Conservation (phyloP, 371 early-diverging fungal genomes). For the Mucor piriformis region DNA sequence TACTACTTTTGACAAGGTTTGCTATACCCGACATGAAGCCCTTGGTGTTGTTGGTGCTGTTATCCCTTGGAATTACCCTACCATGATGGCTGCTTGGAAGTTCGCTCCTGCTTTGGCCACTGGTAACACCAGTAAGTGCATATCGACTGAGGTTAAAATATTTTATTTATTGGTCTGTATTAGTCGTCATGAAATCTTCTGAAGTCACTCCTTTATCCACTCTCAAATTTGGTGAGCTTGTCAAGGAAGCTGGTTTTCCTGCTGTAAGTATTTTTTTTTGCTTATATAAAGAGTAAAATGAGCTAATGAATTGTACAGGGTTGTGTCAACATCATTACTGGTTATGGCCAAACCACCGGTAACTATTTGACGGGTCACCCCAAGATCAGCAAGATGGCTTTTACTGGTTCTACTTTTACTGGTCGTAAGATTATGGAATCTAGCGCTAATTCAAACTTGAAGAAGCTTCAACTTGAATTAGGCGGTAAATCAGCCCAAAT, state of each 20-base stretch:
- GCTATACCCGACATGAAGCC: conserved; percentile 79
- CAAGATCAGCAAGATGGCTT: conserved; percentile 60
- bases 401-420: conserved; percentile 63
- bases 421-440: conserved; percentile 60
- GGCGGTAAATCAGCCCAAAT: conserved; percentile 92
- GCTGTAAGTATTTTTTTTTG: conserved; percentile 32
- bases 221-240: conserved; percentile 50
- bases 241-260: conserved; percentile 50
- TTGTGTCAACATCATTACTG: conserved; percentile 72
- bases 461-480: conserved; percentile 82
- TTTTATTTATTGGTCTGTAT: background rate
- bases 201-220: conserved; percentile 59
- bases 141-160: background rate
- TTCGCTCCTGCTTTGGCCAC: conserved; percentile 84
- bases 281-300: background rate
- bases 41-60: conserved; percentile 77
- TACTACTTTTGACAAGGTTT: conserved; percentile 65
- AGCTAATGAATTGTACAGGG: conserved; percentile 38
- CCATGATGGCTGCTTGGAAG: conserved; percentile 82
- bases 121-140: conserved; percentile 60
- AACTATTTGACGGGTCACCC: conserved; percentile 37
- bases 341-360: conserved; percentile 46
- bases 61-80: conserved; percentile 60
- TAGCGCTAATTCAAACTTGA: conserved; percentile 66
- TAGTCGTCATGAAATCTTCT: conserved; percentile 40